Evolutionary conservation across 2,329 filamentous ascomycete species (phyloP), one percentile per base, ranked within the genome.

Genomic region (Biscogniauxia marginata): DNA sequence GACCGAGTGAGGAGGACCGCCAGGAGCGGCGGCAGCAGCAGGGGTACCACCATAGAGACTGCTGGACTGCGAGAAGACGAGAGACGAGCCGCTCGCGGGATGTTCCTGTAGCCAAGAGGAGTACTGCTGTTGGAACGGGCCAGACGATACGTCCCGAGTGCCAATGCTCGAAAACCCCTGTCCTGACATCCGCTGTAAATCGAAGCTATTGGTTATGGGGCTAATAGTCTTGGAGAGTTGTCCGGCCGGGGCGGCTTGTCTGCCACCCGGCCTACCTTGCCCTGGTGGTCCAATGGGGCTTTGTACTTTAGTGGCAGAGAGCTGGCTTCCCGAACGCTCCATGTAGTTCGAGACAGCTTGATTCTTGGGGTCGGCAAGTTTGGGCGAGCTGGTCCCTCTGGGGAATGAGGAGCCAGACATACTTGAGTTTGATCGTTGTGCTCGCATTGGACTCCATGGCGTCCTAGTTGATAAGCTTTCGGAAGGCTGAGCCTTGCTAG

Each of bases 1-100:
- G 7, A 63, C 57, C n/a, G 59, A 53, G 45, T 65, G 60, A 13
- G 56, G 43, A 46, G 62, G 63, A 7, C 54, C 61, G 5, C 45
- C 47, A 9, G n/a, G n/a, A n/a, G 46, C 50, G 45, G 51, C 57
- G 11, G 6, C 30, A 16, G 46, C 50, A 30, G 51, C 56, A 18
- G 79, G 79, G 4, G 79, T 80, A 30, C 80, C 77, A 44, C 74
- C 75, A 55, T 79, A 81, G 20, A 84, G 62, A 59, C 79, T 82
- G 65, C 80, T 83, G 1, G 73, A 70, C 54, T 81, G 73, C 13
- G 80, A 79, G 59, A 83, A 83, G 6, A 60, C 65, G 13, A 67
- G 58, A 4, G 67, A 65, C 1, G 75, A 74, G 54, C 57, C 60
- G 59, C 46, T 56, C 45, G 54, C 59, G 44, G 57, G 48, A 49